Percentiles rank a stretch among this genome's conserved stretches.
phyloP scores from a whole-genome alignment of 352 stramenopile genomes.

The Globisporangium uncinulatum region DNA sequence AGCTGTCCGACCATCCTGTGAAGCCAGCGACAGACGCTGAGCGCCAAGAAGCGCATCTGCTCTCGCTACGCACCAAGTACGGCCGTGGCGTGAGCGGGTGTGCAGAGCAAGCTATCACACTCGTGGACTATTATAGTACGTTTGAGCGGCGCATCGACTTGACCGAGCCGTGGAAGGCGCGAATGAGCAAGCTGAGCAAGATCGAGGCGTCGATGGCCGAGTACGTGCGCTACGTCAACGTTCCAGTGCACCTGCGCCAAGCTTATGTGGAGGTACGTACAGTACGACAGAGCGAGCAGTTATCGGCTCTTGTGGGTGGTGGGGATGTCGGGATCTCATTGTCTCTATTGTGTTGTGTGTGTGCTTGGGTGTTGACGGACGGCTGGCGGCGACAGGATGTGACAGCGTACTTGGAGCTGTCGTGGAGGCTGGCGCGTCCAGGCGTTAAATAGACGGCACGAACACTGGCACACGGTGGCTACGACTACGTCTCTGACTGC shows the following conservation, averaged over 20 bases:
- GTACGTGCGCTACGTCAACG: constrained; percentile 63
- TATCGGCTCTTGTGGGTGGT: no score
- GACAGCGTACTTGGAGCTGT: constrained; percentile 26
- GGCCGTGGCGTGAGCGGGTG: constrained; percentile 47
- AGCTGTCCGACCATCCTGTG: no score
- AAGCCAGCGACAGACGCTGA: constrained; percentile 2
- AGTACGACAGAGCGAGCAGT: no score
- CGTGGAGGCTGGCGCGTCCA: constrained; percentile 17
- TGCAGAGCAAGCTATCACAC: constrained; percentile 67
- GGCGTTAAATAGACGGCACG: constrained; percentile 4
- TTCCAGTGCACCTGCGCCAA: constrained; percentile 38
- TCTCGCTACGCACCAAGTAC: constrained; percentile 59
- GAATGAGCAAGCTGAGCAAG: constrained; percentile 67
- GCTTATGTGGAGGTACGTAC: constrained; percentile 52
- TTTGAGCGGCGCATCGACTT: constrained; percentile 72
- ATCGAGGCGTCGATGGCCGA: constrained; percentile 63
- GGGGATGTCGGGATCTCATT: not conserved
- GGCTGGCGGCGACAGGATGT: constrained; percentile 13
- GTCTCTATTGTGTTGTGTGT: not conserved
- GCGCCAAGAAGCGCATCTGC: constrained; percentile 17
- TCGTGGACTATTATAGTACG: constrained; percentile 80
- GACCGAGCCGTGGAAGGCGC: constrained; percentile 61
- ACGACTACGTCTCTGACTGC: not conserved
- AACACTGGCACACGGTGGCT: no score
- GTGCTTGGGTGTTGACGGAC: not conserved